Evolutionary conservation across 164 flowering plant genomes (phyloP).

Genomic region (Stephania yunnanensis): DNA sequence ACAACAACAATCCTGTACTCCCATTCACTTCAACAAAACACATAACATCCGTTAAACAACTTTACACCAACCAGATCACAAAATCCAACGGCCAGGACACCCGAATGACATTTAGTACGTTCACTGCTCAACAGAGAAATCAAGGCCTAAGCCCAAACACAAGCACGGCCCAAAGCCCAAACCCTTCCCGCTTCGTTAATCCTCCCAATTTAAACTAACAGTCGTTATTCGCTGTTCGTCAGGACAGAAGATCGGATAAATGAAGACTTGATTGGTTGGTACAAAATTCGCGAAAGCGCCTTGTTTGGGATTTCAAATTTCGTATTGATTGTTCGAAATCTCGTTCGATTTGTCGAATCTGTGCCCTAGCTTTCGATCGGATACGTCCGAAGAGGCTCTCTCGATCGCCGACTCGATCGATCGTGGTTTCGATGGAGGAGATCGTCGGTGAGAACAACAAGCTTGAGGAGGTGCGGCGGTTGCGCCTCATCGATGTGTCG

Average conservation of each 20-base stretch:
- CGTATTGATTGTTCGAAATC: background rate
- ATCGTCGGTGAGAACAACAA: background rate
- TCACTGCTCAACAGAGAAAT: background rate
- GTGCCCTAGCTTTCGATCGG: background rate
- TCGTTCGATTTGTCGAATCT: background rate
- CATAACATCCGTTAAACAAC: background rate
- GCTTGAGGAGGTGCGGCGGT: constrained; percentile 17
- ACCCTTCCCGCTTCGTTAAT: background rate
- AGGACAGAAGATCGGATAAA: too few species aligned
- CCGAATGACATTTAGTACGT: background rate
- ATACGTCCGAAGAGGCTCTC: background rate
- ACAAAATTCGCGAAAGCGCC: background rate
- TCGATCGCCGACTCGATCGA: too few species aligned
- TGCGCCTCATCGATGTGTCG: constrained; percentile 43
- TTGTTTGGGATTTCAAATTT: constrained; percentile 3
- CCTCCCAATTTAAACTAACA: background rate
- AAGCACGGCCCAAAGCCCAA: background rate
- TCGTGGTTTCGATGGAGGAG: constrained; percentile 5
- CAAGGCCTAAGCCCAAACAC: background rate
- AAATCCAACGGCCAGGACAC: background rate
- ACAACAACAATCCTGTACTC: background rate
- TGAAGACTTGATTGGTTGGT: background rate
- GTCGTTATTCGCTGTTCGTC: background rate
- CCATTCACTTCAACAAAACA: background rate
- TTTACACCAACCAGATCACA: background rate